Percentiles rank a stretch among this genome's conserved stretches.
Evolutionary conservation across 768 basidiomycete genomes (phyloP).

Genomic region (Tulasnella sp.): DNA sequence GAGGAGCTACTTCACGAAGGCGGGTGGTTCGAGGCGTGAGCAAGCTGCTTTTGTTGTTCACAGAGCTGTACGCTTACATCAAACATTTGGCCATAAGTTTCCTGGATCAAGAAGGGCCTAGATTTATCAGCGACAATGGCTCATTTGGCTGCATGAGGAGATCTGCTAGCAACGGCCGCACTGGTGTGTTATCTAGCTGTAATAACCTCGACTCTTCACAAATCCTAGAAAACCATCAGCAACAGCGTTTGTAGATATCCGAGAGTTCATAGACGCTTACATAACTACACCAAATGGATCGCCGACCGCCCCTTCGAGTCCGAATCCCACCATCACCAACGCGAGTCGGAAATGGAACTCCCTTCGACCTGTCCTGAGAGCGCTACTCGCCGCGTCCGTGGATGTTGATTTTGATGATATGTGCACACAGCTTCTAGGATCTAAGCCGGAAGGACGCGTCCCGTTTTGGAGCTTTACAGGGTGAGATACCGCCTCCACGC

Average conservation of each 20-base stretch:
- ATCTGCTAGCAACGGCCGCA: background rate
- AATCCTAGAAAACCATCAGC: background rate
- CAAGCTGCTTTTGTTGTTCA: background rate
- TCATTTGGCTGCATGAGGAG: background rate
- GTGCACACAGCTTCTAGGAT: conserved; percentile 47
- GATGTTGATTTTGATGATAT: conserved; percentile 60
- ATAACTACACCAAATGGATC: background rate
- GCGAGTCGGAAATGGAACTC: conserved; percentile 33
- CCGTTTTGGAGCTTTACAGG: background rate
- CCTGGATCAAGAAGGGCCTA: conserved; percentile 9
- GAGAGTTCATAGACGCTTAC: conserved; percentile 5
- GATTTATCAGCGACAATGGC: background rate
- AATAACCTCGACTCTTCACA: no score
- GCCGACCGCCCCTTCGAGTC: background rate
- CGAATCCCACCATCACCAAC: background rate
- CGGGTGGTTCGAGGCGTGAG: conserved; percentile 65
- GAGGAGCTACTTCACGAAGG: conserved; percentile 61
- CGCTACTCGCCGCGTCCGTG: conserved; percentile 58
- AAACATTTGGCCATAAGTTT: background rate
- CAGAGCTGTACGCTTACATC: background rate
- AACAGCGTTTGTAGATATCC: background rate
- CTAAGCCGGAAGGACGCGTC: conserved; percentile 23
- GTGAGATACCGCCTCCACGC: background rate
- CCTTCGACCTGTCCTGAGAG: conserved; percentile 51
- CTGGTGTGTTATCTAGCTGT: background rate